Conservation (phyloP, 805 yeast genomes). For the Candida berthetii region DNA sequence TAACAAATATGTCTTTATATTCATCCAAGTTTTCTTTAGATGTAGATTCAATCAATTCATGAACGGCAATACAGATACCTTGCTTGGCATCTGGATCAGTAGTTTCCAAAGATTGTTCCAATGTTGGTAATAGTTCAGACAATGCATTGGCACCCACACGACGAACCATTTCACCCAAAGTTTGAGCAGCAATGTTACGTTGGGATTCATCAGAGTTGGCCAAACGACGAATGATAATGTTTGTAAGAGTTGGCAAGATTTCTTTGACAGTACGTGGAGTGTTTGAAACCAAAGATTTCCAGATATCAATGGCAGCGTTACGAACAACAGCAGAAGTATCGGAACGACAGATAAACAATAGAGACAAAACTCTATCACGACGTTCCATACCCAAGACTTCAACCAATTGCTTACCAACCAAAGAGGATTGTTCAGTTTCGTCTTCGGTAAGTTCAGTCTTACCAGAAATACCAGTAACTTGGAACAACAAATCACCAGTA, state of each 20-base stretch:
- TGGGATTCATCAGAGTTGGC: conserved; percentile 78
- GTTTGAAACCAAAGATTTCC: conserved; percentile 95
- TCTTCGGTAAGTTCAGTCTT: conserved; percentile 64
- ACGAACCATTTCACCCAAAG: conserved; percentile 91
- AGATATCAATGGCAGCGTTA: conserved; percentile 83
- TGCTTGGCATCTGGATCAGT: conserved; percentile 81
- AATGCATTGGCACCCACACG: conserved; percentile 89
- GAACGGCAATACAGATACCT: conserved; percentile 93
- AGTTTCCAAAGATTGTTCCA: conserved; percentile 55
- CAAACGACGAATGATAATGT: conserved; percentile 71
- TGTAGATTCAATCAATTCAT: conserved; percentile 78
- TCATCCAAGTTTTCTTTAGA: conserved; percentile 50
- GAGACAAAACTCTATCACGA: conserved; percentile 78
- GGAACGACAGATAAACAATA: conserved; percentile 90
- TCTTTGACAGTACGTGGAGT: conserved; percentile 94
- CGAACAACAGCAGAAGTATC: conserved; percentile 87
- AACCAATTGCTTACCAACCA: conserved; percentile 56
- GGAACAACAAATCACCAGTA: conserved; percentile 91
- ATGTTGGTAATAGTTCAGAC: conserved; percentile 76
- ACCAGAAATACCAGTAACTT: conserved; percentile 85
- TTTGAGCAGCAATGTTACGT: conserved; percentile 84
- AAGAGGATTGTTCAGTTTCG: conserved; percentile 37
- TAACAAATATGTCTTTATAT: conserved; percentile 64
- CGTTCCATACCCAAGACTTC: conserved; percentile 83
- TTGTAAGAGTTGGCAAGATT: conserved; percentile 77